Evolutionary conservation across 2,329 filamentous ascomycete species (phyloP).

Genomic region (Ophiostoma angusticollis): DNA sequence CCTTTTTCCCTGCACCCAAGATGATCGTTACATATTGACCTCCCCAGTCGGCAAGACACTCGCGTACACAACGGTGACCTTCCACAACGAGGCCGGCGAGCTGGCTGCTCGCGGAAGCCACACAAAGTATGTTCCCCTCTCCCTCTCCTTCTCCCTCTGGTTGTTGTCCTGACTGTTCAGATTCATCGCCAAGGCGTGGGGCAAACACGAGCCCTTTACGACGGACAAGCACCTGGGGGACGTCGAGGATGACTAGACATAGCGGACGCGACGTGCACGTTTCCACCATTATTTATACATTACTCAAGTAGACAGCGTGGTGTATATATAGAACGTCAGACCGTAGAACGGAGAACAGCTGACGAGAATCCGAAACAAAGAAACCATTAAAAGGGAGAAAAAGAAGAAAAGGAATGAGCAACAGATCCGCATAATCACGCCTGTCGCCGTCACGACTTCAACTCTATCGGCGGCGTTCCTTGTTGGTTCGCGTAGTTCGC

Average conservation of each 20-base stretch:
- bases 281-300: too few species aligned
- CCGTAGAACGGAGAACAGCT: too few species aligned
- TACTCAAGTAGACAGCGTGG: too few species aligned
- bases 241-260: slow-evolving; percentile 14
- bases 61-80: slow-evolving; percentile 47
- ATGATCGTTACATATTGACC: too few species aligned
- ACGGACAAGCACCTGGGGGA: slow-evolving; percentile 8
- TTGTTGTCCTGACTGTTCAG: slow-evolving; percentile 4
- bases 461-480: neutral
- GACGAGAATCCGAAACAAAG: too few species aligned
- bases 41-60: slow-evolving; percentile 47
- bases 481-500: neutral
- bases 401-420: too few species aligned
- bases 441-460: neutral
- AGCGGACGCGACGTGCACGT: too few species aligned
- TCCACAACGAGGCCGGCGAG: slow-evolving; percentile 45
- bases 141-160: neutral
- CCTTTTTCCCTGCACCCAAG: neutral
- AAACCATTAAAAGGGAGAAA: neutral
- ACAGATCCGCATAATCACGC: neutral
- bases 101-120: slow-evolving; percentile 51
- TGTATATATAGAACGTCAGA: too few species aligned
- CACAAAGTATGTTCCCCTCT: slow-evolving; percentile 39
- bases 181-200: slow-evolving; percentile 19
- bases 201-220: slow-evolving; percentile 13